These are phyloP conservation scores for Triticum aestivum DNA, from an alignment of 176 grass and related monocot species.

Conservation along the genomic window DNA sequence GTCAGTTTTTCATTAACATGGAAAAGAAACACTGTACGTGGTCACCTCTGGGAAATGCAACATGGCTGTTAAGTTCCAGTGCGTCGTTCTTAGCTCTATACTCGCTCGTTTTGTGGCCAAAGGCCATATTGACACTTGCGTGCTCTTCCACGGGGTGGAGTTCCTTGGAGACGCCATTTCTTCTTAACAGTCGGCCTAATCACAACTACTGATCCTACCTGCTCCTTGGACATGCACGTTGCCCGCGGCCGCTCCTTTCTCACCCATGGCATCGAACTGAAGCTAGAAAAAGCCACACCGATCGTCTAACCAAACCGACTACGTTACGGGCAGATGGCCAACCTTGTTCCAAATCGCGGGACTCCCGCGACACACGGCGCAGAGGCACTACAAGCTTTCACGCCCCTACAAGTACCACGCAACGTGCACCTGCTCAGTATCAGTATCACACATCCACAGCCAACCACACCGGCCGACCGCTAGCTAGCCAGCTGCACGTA, in stretches of 20 bases:
- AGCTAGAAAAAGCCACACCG: not conserved
- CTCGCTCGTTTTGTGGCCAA: too few species aligned
- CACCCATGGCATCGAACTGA: not conserved
- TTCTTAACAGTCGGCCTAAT: slow-evolving; percentile 12
- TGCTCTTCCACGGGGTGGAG: too few species aligned
- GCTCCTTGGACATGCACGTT: not conserved
- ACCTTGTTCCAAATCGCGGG: not conserved
- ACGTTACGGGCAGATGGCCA: not conserved
- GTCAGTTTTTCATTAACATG: too few species aligned
- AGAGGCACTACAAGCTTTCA: not conserved
- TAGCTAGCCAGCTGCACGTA: not conserved
- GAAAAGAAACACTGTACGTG: too few species aligned
- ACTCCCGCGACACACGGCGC: too few species aligned
- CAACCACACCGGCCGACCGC: too few species aligned
- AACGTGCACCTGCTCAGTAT: not conserved
- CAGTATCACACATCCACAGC: not conserved
- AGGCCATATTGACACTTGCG: too few species aligned
- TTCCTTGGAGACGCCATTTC: not conserved
- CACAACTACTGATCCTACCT: not conserved
- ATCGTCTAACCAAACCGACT: not conserved
- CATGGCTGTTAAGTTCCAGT: too few species aligned
- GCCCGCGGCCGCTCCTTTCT: not conserved
- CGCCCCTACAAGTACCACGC: not conserved
- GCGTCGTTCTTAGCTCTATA: too few species aligned
- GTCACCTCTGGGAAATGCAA: too few species aligned